Base-by-base conservation (phyloP, 1,284 basidiomycete species). In the Exobasidium cylindrosporum region DNA sequence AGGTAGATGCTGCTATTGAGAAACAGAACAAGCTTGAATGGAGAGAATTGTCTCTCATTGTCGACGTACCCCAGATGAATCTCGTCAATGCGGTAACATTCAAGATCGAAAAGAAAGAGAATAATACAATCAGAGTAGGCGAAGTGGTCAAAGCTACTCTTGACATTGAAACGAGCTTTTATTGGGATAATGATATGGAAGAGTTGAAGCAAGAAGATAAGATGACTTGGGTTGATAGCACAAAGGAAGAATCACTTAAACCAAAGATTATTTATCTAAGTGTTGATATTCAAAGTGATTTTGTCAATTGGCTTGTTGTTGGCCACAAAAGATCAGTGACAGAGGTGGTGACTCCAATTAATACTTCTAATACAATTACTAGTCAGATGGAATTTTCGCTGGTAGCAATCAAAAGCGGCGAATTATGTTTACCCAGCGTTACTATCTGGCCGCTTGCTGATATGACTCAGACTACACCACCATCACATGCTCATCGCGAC, bases 21-120 rank as follows among this genome's bases (percentile, higher is more conserved):
- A 40, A 40, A 17, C 7, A 17, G 35, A 17, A 40, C 10, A 7
- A 7, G 7, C 7, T 17, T 11, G 46, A 50, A 1, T 66, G 74
- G 76, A 63, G 67, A 45, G 60, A 14, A 21, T 47, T 74, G 11
- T 63, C 69, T 45, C 69, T 74, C 17, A 69, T 70, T 3, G 68
- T 74, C 53, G 72, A 73, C 10, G 59, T 73, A 14, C 72, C 72
- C 11, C 46, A 23, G 2, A 54, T 73, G 32, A 63, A 64, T 28
- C 61, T 65, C 10, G 68, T 74, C 29, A 71, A 69, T 26, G 59
- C 69, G 1, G 68, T 74, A 1, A 66, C 58, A 4, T 28, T 50
- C 4, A 23, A 50, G 13, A 14, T 50, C 4, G n/a, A 50, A 4
- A 28, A 50, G 4, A 50, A 50, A 50, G 43, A 45, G 4, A 17